Evolutionary conservation across 1,139 yeast species (phyloP).

Genomic region (Debaryomyces sp.): DNA sequence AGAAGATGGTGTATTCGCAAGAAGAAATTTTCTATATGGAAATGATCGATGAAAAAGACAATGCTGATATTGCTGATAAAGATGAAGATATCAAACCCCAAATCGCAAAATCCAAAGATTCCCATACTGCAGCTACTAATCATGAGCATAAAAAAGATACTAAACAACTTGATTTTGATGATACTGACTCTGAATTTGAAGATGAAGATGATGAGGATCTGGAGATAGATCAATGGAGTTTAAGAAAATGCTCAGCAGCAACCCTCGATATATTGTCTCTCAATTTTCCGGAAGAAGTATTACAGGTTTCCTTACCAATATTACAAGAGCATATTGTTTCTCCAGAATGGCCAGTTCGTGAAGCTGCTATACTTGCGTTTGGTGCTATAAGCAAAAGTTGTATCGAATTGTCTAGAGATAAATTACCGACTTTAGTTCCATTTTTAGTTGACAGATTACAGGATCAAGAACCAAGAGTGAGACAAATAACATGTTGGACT

Average conservation of each 20-base stretch:
- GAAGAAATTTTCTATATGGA: constrained; percentile 76
- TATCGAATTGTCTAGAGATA: constrained; percentile 66
- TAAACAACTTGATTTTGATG: constrained; percentile 32
- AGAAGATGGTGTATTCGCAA: constrained; percentile 87
- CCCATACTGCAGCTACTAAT: constrained; percentile 46
- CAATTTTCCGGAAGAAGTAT: constrained; percentile 66
- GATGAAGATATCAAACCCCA: constrained; percentile 88
- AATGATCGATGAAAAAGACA: constrained; percentile 69
- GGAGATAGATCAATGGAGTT: constrained; percentile 78
- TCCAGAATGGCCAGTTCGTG: constrained; percentile 83
- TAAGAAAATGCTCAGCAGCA: constrained; percentile 93
- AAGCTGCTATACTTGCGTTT: constrained; percentile 89
- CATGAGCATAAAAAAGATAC: constrained; percentile 12
- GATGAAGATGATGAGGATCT: constrained; percentile 69
- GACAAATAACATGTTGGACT: constrained; percentile 97
- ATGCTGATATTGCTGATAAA: constrained; percentile 68
- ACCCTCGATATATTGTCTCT: constrained; percentile 82
- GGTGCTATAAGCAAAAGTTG: constrained; percentile 96
- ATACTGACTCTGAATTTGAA: constrained; percentile 53
- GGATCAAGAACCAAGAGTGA: constrained; percentile 80
- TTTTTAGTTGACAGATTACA: constrained; percentile 77
- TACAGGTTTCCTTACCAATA: constrained; percentile 70
- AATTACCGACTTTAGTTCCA: constrained; percentile 81
- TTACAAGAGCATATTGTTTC: constrained; percentile 71
- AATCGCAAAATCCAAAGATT: constrained; percentile 66